These are phyloP conservation scores for Atkinsonella hypoxylon DNA, from an alignment of 2,329 filamentous ascomycete species.

Conservation along the genomic window DNA sequence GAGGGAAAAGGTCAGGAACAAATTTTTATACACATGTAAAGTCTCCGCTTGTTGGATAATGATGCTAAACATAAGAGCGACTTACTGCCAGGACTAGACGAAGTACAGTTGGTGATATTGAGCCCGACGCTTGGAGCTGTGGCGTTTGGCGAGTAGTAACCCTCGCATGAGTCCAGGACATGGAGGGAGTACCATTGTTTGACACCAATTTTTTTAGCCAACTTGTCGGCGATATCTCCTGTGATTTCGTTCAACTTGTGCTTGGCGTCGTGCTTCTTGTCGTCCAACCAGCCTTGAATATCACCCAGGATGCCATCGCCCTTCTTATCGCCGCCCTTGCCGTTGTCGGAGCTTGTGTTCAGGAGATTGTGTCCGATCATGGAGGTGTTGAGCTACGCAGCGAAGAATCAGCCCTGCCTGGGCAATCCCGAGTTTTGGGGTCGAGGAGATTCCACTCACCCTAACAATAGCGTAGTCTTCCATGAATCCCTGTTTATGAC, in stretches of 20 bases:
- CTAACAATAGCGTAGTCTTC: slow-evolving; percentile 30
- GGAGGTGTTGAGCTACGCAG: slow-evolving; percentile 24
- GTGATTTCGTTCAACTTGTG: slow-evolving; percentile 28
- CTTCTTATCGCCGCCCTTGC: slow-evolving; percentile 14
- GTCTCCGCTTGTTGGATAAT: too few relatives aligned
- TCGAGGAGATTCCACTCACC: slow-evolving; percentile 14
- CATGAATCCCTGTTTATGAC: slow-evolving; percentile 28
- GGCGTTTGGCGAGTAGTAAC: slow-evolving; percentile 31
- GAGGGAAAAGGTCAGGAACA: slow-evolving; percentile 1
- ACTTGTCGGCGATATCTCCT: slow-evolving; percentile 26
- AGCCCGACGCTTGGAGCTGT: slow-evolving; percentile 24
- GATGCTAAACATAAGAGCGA: neutral
- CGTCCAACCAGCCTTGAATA: slow-evolving; percentile 18
- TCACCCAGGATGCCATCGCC: slow-evolving; percentile 17
- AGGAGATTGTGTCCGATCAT: slow-evolving; percentile 25
- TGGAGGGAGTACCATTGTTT: slow-evolving; percentile 41
- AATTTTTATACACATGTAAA: too few relatives aligned
- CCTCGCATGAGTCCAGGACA: slow-evolving; percentile 35
- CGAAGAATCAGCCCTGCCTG: neutral
- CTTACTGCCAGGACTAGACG: slow-evolving; percentile 5
- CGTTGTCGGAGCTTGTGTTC: slow-evolving; percentile 14
- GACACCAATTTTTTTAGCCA: slow-evolving; percentile 32
- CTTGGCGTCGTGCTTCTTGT: slow-evolving; percentile 22
- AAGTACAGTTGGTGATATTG: slow-evolving; percentile 34
- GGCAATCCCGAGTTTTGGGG: neutral